Evolutionary conservation across 2,329 filamentous ascomycete genomes (phyloP).

Genomic region (Phaeosphaeriaceae sp.): DNA sequence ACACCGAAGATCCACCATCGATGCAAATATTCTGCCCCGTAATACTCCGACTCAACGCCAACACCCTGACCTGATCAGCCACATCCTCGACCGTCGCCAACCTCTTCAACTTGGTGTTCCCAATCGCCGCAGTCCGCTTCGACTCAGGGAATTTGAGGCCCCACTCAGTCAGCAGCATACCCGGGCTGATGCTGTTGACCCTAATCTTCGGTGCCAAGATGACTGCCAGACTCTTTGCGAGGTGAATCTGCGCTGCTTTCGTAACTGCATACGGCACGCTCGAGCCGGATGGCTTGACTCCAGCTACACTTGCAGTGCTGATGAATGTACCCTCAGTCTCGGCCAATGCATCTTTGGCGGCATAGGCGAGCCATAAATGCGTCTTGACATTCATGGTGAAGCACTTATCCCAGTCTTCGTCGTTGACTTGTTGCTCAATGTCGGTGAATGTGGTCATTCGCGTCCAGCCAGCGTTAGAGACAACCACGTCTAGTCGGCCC

Average conservation of each 20-base stretch:
- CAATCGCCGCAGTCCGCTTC: conserved; percentile 52
- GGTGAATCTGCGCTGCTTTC: conserved; percentile 75
- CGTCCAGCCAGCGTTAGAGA: conserved; percentile 66
- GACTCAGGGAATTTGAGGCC: conserved; percentile 55
- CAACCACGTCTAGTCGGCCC: conserved; percentile 57
- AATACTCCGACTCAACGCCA: conserved; percentile 44
- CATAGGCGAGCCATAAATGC: conserved; percentile 60
- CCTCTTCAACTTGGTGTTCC: conserved; percentile 56
- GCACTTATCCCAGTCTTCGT: conserved; percentile 71
- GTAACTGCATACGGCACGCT: conserved; percentile 76
- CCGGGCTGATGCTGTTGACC: conserved; percentile 70
- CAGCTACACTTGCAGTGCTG: conserved; percentile 69
- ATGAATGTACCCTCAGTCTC: conserved; percentile 68
- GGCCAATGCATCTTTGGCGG: conserved; percentile 65
- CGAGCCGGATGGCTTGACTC: conserved; percentile 70
- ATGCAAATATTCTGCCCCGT: conserved; percentile 49
- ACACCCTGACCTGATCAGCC: conserved; percentile 43
- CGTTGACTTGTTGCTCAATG: conserved; percentile 63
- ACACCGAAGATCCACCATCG: conserved; percentile 45
- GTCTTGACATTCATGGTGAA: conserved; percentile 68
- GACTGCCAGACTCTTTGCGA: conserved; percentile 69
- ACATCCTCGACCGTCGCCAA: conserved; percentile 62
- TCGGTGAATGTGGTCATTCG: conserved; percentile 66
- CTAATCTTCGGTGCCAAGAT: conserved; percentile 68
- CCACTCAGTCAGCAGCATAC: conserved; percentile 67